phyloP scores from a whole-genome alignment of 352 stramenopile species.

The Plasmopara halstedii region DNA sequence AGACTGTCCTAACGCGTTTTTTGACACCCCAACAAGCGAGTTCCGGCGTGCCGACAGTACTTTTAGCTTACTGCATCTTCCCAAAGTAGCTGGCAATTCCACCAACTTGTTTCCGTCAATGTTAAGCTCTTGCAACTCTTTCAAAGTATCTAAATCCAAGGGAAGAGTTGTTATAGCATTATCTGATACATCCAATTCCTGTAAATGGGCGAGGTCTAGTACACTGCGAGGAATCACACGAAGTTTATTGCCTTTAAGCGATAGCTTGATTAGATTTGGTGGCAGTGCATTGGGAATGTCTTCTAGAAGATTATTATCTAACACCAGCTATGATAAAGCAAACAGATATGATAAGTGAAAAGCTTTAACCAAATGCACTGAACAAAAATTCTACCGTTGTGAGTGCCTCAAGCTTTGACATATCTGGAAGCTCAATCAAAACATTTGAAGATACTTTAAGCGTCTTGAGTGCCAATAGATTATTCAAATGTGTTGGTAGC shows the following conservation, averaged over 20 bases:
- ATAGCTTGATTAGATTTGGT: constrained; percentile 70
- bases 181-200: constrained; percentile 64
- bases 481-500: constrained; percentile 31
- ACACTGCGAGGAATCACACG: constrained; percentile 35
- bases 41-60: constrained; percentile 63
- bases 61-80: constrained; percentile 57
- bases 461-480: constrained; percentile 51
- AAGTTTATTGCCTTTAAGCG: constrained; percentile 56
- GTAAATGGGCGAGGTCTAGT: constrained; percentile 36
- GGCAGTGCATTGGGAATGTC: constrained; percentile 48
- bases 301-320: constrained; percentile 64
- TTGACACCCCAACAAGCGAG: constrained; percentile 21
- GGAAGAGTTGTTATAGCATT: constrained; percentile 47
- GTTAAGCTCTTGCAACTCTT: constrained; percentile 56
- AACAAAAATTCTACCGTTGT: constrained; percentile 35
- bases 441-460: constrained; percentile 66
- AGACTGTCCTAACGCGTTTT: constrained; percentile 19
- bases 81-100: constrained; percentile 39
- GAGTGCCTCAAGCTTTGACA: constrained; percentile 56
- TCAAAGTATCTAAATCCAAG: constrained; percentile 32
- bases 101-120: constrained; percentile 54
- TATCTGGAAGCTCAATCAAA: constrained; percentile 47
- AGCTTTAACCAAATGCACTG: no score
- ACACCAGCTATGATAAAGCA: constrained; percentile 23
- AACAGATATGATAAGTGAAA: no score